Base-by-base conservation (phyloP, 2,329 filamentous ascomycete genomes). In the Pyrenophora tritici-repentis region DNA sequence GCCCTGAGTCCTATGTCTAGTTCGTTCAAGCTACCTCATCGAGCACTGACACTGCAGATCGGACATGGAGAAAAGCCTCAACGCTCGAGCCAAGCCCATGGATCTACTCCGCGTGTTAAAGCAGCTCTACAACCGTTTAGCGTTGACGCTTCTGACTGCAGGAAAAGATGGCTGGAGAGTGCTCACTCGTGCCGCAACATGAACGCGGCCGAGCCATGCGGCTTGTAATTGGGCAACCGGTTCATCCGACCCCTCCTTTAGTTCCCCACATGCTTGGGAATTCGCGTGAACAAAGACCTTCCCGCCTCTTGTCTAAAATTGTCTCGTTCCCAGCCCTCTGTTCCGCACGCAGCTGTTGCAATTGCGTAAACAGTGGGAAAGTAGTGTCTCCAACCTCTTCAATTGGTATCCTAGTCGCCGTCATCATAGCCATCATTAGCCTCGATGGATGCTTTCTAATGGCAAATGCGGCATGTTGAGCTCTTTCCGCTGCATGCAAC, bases 81-180 rank as follows among this genome's bases (percentile, higher is more conserved):
- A 51, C 44, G 45, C 55, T 55, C 50, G 51, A 61, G 56, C 62
- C 56, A 57, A 58, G 55, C 55, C 49, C 43, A 54, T 26, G 43
- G 61, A 63, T 66, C 64, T 52, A 51, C 54, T 66, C 58, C 60
- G 62, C 62, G 65, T 64, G 62, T 66, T 60, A 68, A 67, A 58
- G 57, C 45, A 55, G 59, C 56, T 47, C 47, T 49, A 42, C 58
- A 54, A 38, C 47, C 26, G 48, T 41, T 45, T 65, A 66, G 63
- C 42, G 44, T 46, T 41, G 51, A 59, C 54, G 60, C 55, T 50
- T 63, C 57, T 50, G 53, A 55, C 53, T 53, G 55, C 56, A 42
- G 47, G 52, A 55, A 42, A 48, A 53, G 53, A 58, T 59, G 63
- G 64, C 61, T 66, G 64, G 61, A 51, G 37, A 47, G 36, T 13